Base-by-base conservation (phyloP, 495 filamentous ascomycete genomes). In the Stereocaulon alpinum region DNA sequence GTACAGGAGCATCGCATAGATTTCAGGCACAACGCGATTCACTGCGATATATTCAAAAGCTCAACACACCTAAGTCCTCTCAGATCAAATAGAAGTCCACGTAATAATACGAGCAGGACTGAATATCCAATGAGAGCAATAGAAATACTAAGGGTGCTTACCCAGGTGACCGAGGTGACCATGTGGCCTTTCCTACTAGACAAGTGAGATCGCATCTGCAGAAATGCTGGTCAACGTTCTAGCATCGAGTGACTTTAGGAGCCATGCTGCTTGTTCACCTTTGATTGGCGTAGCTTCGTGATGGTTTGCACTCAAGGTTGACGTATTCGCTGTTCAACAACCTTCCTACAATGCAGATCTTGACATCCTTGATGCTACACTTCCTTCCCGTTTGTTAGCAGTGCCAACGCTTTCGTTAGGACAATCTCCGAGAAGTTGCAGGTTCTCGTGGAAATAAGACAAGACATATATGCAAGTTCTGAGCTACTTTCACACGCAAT, bases 131-230 rank as follows among this genome's bases (percentile, higher is more conserved):
- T 57, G 32, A 54, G 2, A 6, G 55, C 17, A 67, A 69, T 37
- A 17, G 24, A 5, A 60, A 63, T 29, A 63, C 65, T 32, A 63
- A 67, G 45, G 67, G 65, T 14, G 63, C 63, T 17, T 9, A 48
- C 4, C 60, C 52, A 1, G 57, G 65, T 2, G 58, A 67, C 32
- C 56, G 61, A 1, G 57, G 65, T 2, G 58, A 67, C 32, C 56
- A 63, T 37, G 54, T 57, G n/a, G 67, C 60, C 1, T 69, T 69
- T 44, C 54, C 61, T 6, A 27, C 41, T 12, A 63, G 67, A 40
- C 67, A 67, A 56, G 67, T 62, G 30, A 34, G 24, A 2, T 50
- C 15, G 30, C 3, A 5, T 32, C 6, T 17, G 3, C 15, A 4
- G 22, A 18, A 9, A 9, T 1, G n/a, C 27, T 2, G 27, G 9